Conservation (phyloP, 768 basidiomycete species). For the Auriculariales sp. region DNA sequence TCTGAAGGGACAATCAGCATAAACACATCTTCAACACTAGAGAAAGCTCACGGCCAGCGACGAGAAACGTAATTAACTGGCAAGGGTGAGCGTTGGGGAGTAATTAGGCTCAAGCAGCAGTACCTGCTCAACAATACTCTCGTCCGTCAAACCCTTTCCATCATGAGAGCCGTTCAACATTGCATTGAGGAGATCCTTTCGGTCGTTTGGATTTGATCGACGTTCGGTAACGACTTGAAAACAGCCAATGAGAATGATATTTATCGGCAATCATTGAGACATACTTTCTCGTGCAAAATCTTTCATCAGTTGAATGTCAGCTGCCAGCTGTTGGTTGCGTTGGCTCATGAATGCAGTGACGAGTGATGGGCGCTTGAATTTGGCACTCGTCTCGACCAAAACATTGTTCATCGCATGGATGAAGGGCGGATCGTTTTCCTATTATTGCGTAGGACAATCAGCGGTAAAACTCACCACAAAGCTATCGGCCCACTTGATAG, state of each 20-base stretch:
- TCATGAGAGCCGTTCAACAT: slow-evolving; percentile 23
- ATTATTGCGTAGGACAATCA: neutral
- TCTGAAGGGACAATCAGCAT: too few relatives aligned
- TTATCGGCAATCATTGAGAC: slow-evolving; percentile 5
- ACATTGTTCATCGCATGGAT: slow-evolving; percentile 27
- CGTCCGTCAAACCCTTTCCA: slow-evolving; percentile 24
- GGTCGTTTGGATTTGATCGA: slow-evolving; percentile 21
- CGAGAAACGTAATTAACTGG: slow-evolving; percentile 33
- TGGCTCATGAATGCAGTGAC: slow-evolving; percentile 21
- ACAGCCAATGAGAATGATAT: neutral
- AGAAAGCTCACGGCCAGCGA: slow-evolving; percentile 23
- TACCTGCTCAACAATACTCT: slow-evolving; percentile 27
- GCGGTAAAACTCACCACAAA: neutral
- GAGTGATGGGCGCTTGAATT: slow-evolving; percentile 21
- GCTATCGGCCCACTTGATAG: slow-evolving; percentile 19
- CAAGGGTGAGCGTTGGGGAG: neutral
- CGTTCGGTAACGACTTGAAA: slow-evolving; percentile 24
- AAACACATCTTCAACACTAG: too few relatives aligned
- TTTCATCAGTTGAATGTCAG: slow-evolving; percentile 26
- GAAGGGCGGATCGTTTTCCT: slow-evolving; percentile 25
- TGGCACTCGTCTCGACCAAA: slow-evolving; percentile 22
- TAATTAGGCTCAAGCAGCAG: neutral
- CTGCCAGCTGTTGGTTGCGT: slow-evolving; percentile 24
- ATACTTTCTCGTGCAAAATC: slow-evolving; percentile 26
- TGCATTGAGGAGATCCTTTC: slow-evolving; percentile 28